Evolutionary conservation across 1,284 basidiomycete species (phyloP).

Genomic region (Moesziomyces sp.): DNA sequence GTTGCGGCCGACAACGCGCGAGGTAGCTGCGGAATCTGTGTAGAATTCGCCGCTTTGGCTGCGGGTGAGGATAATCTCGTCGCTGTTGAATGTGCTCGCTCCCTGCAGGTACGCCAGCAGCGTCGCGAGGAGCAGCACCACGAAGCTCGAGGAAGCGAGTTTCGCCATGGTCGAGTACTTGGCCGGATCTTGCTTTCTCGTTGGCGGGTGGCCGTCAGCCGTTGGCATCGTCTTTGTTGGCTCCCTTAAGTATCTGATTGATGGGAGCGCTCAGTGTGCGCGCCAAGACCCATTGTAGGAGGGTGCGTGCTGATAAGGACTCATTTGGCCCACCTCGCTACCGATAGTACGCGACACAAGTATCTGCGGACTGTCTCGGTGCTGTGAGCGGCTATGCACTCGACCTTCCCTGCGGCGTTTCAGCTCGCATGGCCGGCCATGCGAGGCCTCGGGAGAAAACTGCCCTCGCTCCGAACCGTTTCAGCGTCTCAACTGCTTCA

Average conservation of each 20-base stretch:
- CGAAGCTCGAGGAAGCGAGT: conserved; percentile 6
- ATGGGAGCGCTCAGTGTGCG: neutral
- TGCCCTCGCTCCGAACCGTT: too few species aligned
- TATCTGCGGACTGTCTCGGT: too few species aligned
- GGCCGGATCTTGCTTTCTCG: neutral
- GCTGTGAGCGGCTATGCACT: neutral
- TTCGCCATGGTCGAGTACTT: conserved; percentile 9
- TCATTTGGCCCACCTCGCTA: neutral
- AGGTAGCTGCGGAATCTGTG: neutral
- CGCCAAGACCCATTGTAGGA: conserved; percentile 1
- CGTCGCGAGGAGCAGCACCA: conserved; percentile 16
- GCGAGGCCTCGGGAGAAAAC: too few species aligned
- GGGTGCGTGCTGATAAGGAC: neutral
- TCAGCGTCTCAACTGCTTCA: too few species aligned
- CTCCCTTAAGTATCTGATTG: neutral
- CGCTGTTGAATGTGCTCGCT: neutral
- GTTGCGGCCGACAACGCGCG: neutral
- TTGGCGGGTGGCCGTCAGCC: neutral
- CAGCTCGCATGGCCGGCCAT: too few species aligned
- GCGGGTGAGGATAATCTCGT: conserved; percentile 1
- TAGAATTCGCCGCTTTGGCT: neutral
- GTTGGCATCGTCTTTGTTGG: neutral
- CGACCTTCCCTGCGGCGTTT: neutral
- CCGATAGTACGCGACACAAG: neutral
- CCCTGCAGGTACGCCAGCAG: conserved; percentile 10